These are phyloP conservation scores for Eutrema heterophyllum DNA, from an alignment of 345 rosid genomes.

Conservation along the genomic window DNA sequence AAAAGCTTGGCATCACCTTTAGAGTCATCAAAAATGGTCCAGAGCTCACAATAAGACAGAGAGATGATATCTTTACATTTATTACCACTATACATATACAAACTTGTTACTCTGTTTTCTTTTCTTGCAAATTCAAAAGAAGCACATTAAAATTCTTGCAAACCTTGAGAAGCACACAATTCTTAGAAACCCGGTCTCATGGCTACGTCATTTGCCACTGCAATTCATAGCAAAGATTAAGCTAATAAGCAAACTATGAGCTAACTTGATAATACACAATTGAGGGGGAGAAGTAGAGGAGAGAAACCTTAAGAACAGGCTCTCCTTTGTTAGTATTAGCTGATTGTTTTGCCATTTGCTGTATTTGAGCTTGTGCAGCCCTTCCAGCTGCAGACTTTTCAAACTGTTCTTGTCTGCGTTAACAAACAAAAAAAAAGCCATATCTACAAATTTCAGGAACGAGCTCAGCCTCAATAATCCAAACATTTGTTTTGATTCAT, in stretches of 20 bases:
- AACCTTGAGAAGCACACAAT: background rate
- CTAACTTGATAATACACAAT: background rate
- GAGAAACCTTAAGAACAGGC: slow-evolving; percentile 79
- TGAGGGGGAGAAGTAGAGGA: background rate
- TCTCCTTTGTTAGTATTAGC: slow-evolving; percentile 63
- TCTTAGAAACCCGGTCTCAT: background rate
- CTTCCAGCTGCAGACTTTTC: slow-evolving; percentile 90
- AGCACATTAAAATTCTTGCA: background rate
- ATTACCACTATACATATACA: slow-evolving; percentile 3
- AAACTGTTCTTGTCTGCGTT: slow-evolving; percentile 74
- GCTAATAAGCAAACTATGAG: background rate
- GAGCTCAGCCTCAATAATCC: background rate
- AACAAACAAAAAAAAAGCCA: background rate
- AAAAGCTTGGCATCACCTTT: background rate
- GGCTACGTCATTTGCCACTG: slow-evolving; percentile 31
- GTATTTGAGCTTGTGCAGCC: slow-evolving; percentile 77
- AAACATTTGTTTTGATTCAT: background rate
- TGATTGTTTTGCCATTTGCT: slow-evolving; percentile 75
- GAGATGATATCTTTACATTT: background rate
- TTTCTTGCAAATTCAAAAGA: background rate
- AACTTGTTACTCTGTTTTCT: background rate
- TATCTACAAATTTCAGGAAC: background rate
- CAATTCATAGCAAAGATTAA: background rate
- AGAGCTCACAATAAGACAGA: background rate
- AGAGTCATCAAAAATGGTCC: background rate